Base-by-base conservation (phyloP, 192 early-diverging fungal genomes). In the Podochytrium sp. region DNA sequence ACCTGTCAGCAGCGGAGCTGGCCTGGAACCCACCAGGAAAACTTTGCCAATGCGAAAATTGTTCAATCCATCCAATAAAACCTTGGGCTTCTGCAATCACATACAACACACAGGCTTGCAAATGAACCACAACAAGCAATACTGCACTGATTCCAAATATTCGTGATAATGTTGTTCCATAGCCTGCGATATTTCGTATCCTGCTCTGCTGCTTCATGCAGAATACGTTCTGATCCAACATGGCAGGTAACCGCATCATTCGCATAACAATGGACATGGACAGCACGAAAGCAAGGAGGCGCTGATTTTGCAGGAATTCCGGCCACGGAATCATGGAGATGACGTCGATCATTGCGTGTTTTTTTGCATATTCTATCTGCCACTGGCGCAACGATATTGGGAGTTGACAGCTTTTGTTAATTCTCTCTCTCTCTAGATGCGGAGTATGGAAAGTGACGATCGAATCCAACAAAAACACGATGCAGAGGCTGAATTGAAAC, bases 91-190 rank as follows among this genome's bases (percentile, higher is more conserved):
- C 78, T 29, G 64, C 75, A 55, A 29, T 10, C 14, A 14, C 71
- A 25, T 40, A 76, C 1, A 64, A 32, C 0, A 56, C 41, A 41
- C 77, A 78, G 27, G 58, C 74, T 42, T 78, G 75, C 14, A 78
- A n/a, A 41, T 78, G 77, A 4, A 78, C 18, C 34, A 66, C 70
- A 18, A 76, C 18, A 7, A 76, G 18, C 20, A 78, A 18, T 4
- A 23, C 39, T 5, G 41, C 5, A 1, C 29, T 14, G 16, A 75
- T 50, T 14, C 47, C 37, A 30, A 75, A 42, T 16, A 75, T 63
- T 0, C 64, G 14, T 14, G 50, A 29, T 18, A 63, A 40, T 40
- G 55, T 65, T 2, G 66, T 65, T 6, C 74, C 74, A 34, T 67
- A 67, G 14, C 56, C 64, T 16, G 29, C 12, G 6, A 66, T 47